Evolutionary conservation across 164 flowering plant species (phyloP), one percentile per base, ranked within the genome.

Genomic region (Buxus sempervirens): DNA sequence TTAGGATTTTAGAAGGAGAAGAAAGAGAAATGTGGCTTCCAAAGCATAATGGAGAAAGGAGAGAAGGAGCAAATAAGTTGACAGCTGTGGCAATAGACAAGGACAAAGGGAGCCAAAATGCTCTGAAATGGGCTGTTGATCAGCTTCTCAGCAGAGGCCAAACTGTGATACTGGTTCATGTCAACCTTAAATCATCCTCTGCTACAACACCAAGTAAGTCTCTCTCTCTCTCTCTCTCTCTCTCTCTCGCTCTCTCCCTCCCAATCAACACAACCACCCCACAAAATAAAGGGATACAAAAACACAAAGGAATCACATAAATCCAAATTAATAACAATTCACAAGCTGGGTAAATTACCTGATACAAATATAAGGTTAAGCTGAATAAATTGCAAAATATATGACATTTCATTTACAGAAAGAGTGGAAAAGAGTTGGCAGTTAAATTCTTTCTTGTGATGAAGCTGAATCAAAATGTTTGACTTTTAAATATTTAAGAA

Each of bases 71-170:
- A 38, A 60, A 73, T 63, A 83, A 77, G 58, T 58, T 73, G 65
- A 78, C 89, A 19, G 96, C 88, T 22, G 90, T 93, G 55, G 96
- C 95, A 8, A 81, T 93, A 28, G 95, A 93, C 73, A 87, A 70
- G 45, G 94, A 89, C 65, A 88, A 85, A 64, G 71, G 84, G 13
- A 92, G 98, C 84, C 90, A 86, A 69, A 64, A 60, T 70, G 93
- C 96, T n/a, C 66, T 90, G 63, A 92, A 82, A 84, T 92, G 96
- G 96, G 83, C 91, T 24, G 72, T 80, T 45, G 90, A 89, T 21
- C 66, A 85, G 68, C 70, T 88, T 61, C 75, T 86, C 16, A 21
- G 7, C 58, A 81, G 63, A 23, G 89, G 90, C 66, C 84, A 86
- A 64, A 70, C 82, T 28, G 55, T 89, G 0, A 60, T 79, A 9